Conservation (phyloP, 345 rosid species). For the Citrus glauca region DNA sequence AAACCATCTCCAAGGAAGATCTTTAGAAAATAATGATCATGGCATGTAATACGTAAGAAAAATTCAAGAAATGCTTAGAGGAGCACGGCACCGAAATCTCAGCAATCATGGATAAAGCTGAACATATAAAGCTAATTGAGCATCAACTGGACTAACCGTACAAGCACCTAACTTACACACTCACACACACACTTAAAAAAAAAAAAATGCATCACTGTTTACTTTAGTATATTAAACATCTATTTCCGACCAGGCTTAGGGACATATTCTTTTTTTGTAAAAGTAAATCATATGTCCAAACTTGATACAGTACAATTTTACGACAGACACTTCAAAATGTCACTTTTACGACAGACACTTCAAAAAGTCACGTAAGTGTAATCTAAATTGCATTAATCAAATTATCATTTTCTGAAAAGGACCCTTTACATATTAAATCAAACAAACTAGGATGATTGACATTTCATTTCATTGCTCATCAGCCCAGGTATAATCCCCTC, state of each 20-base stretch:
- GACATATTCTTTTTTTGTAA: background rate
- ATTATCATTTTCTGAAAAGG: background rate
- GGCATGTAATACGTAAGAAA: background rate
- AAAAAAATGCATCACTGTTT: background rate
- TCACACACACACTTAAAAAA: too few species aligned
- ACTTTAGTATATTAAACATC: background rate
- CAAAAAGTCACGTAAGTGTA: background rate
- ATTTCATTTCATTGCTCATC: background rate
- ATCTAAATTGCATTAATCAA: background rate
- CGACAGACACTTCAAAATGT: background rate
- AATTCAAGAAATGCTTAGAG: background rate
- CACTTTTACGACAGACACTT: background rate
- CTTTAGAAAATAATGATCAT: background rate
- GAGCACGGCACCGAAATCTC: background rate
- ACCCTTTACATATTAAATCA: background rate
- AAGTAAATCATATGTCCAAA: background rate
- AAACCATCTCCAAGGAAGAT: background rate
- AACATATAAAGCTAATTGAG: background rate
- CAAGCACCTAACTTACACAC: background rate
- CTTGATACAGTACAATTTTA: background rate
- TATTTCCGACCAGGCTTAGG: background rate
- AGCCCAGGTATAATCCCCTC: background rate
- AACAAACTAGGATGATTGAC: background rate
- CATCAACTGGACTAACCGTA: background rate
- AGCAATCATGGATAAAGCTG: background rate